Evolutionary conservation across 164 flowering plant genomes (phyloP), one percentile per base, ranked within the genome.

Genomic region (Sextonia rubra): DNA sequence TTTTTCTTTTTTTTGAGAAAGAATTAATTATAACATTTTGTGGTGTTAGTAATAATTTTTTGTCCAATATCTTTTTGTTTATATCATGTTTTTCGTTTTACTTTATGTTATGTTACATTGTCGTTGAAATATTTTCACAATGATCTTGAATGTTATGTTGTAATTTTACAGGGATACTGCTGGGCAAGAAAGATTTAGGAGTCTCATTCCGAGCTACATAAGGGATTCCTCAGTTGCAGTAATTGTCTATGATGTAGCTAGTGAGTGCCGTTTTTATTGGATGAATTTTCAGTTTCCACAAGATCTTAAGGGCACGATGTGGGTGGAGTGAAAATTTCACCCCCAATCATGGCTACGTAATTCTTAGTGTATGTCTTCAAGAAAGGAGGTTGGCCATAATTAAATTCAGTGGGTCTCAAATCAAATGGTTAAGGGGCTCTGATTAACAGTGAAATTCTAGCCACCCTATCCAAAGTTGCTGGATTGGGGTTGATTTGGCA

Each of bases 161-260:
- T 29, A 66, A 30, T 26, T 12, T 71, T n/a, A 64, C 86, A 90
- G 97, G 97, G 97, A 92, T 77, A 92, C 97, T 30, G 97, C 97
- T 32, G 95, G 95, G 30, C 97, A 92, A 68, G 95, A 92, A 82
- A 89, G 97, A 77, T 91, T 91, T 77, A 83, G 97, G 77, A 91
- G 97, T 82, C 92, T 91, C 37, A 91, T 92, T 71, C 97, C 97
- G 22, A 91, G 97, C 83, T 92, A 92, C 80, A 90, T 92, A n/a
- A 86, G 97, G 75, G 97, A 92, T 83, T 92, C 93, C 77, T 90
- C 97, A 64, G 95, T 92, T 70, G 97, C 95, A 48, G 92, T 92
- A 22, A 83, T 92, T 66, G 95, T 88, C 22, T 92, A 88, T 80
- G 97, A 92, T 80, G 93, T 92, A 47, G 82, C 95, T 12, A 90